Conservation (phyloP, 1,284 basidiomycete genomes). For the Cutaneotrichosporon sp. region DNA sequence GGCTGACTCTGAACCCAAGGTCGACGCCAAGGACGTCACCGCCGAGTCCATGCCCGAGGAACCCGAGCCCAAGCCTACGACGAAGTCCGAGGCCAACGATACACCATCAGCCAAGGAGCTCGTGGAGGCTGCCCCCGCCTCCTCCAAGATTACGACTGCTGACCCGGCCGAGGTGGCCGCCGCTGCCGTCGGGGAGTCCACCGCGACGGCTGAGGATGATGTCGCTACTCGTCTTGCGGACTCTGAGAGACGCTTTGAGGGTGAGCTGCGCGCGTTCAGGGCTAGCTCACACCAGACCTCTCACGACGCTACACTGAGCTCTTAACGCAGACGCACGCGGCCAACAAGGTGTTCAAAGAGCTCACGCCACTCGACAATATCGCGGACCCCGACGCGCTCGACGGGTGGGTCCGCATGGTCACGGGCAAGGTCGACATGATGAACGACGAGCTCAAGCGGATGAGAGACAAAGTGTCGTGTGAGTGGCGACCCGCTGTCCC, state of each 20-base stretch:
- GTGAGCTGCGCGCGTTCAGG: too few relatives aligned
- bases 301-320: conserved; percentile 39
- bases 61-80: conserved; percentile 1
- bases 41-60: too few relatives aligned
- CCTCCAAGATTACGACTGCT: neutral
- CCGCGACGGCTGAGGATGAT: conserved; percentile 13
- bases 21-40: neutral
- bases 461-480: conserved; percentile 64
- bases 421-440: conserved; percentile 69
- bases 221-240: conserved; percentile 26
- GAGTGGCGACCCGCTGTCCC: neutral
- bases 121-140: neutral
- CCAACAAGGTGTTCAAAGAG: conserved; percentile 71
- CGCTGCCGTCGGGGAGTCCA: neutral
- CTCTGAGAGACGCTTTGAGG: conserved; percentile 37
- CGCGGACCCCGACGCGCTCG: conserved; percentile 66
- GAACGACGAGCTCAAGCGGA: conserved; percentile 64
- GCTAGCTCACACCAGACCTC: conserved; percentile 30
- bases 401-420: conserved; percentile 70
- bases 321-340: conserved; percentile 54
- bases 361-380: conserved; percentile 67
- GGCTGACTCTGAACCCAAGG: neutral
- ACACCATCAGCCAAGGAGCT: neutral
- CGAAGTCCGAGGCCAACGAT: conserved; percentile 2
- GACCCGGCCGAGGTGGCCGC: neutral